Percentiles rank a stretch among this genome's conserved stretches.
Evolutionary conservation across 129 eudicot genomes (phyloP).

Genomic region (Mikania micrantha): DNA sequence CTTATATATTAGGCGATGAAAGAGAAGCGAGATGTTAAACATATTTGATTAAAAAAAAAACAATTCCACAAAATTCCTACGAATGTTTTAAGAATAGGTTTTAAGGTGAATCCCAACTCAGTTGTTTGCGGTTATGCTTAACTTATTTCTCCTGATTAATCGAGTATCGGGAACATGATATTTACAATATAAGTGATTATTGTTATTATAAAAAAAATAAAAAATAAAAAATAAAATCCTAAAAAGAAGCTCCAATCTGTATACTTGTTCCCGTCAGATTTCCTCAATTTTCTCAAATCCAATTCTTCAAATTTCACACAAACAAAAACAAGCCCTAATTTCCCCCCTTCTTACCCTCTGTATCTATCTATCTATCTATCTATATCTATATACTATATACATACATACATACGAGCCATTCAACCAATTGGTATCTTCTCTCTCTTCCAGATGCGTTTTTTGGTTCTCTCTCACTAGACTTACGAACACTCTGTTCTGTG

Average conservation of each 20-base stretch:
- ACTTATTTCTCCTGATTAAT: no score
- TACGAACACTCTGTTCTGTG: slow-evolving; percentile 11
- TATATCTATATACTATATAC: not conserved
- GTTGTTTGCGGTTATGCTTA: no score
- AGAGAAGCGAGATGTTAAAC: no score
- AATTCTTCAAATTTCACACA: slow-evolving; percentile 21
- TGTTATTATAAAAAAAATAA: no score
- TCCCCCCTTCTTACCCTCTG: slow-evolving; percentile 11
- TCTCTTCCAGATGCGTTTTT: slow-evolving; percentile 7
- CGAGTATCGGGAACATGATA: no score
- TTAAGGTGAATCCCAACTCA: no score
- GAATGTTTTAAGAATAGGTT: no score
- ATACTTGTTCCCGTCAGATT: slow-evolving; percentile 26
- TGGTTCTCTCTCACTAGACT: slow-evolving; percentile 1
- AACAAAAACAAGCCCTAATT: slow-evolving; percentile 19
- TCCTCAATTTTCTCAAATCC: slow-evolving; percentile 25
- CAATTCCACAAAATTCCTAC: no score
- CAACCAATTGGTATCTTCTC: slow-evolving; percentile 9
- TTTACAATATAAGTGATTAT: no score
- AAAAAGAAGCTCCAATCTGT: slow-evolving; percentile 1
- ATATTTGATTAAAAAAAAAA: no score
- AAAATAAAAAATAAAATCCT: not conserved
- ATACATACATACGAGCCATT: slow-evolving; percentile 2
- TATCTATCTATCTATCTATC: not conserved
- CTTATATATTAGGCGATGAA: no score